Base-by-base conservation (phyloP, 257 asterid species). In the Nicotiana tabacum region DNA sequence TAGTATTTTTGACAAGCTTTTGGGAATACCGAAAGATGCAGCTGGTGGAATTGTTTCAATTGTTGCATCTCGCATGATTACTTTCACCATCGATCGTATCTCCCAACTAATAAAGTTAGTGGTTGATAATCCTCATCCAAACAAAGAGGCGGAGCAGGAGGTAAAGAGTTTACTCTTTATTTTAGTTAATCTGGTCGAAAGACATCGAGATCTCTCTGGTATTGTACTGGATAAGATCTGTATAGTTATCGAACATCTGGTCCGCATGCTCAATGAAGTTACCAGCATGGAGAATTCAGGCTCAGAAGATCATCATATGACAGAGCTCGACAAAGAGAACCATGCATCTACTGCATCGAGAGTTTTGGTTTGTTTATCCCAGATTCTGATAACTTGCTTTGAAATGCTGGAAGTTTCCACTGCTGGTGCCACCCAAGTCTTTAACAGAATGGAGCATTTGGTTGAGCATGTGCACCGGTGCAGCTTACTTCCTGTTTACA, bases 1-100 rank as follows among this genome's bases (percentile, higher is more conserved):
- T 60, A 91, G 89, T 90, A 66, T 92, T 82, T 89, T 91, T 56
- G 89, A 84, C 84, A 90, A 88, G 85, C 87, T 91, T 76, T 85
- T 90, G 80, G 89, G 91, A 90, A 88, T 87, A 88, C 84, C 69
- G 64, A 90, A 89, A 84, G 78, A 84, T 77, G 85, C 76, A 78
- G 84, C 89, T 33, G 85, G 74, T 83, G 90, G 83, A 85, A 83
- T 79, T 81, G 91, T 87, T 74, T 46, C 78, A 81, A 65, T 82
- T 85, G 83, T 92, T 83, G 93, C 92, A 70, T 82, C 78, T 30
- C 85, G 84, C 85, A 74, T 88, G 83, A 85, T 88, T 82, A 84
- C 90, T 43, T 89, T 91, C 68, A 81, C 90, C 77, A 65, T 90
- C 24, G 89, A 94, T 84, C 89, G 83, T 56, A 81, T 93, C 83